These are phyloP conservation scores for Anethum foeniculum DNA, from an alignment of 140 eudicot species.

Conservation along the genomic window DNA sequence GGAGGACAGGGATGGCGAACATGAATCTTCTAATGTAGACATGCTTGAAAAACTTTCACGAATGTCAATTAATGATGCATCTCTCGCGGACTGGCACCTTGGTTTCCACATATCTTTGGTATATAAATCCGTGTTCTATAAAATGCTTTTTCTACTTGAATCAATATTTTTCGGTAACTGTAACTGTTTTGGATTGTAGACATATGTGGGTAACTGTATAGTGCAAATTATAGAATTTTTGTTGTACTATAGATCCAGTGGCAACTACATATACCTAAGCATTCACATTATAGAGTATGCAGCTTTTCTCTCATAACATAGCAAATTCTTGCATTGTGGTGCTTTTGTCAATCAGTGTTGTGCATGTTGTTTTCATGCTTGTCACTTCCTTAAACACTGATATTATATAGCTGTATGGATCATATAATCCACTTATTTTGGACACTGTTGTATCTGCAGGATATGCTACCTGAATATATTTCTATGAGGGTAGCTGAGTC, in stretches of 20 bases:
- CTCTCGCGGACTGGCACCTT: conserved; percentile 72
- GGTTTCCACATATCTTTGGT: conserved; percentile 76
- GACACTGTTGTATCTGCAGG: conserved; percentile 36
- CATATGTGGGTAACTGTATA: background rate
- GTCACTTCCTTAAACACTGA: background rate
- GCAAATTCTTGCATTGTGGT: background rate
- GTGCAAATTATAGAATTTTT: background rate
- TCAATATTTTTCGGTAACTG: background rate
- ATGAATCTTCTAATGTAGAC: conserved; percentile 31
- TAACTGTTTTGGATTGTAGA: background rate
- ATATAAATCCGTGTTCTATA: conserved; percentile 9
- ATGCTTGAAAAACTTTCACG: conserved; percentile 34
- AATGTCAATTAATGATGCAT: conserved; percentile 41
- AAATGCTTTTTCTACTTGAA: background rate
- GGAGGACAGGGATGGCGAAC: conserved; percentile 41
- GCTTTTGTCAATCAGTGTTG: background rate
- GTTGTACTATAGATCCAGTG: background rate
- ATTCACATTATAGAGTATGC: background rate
- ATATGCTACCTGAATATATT: conserved; percentile 90
- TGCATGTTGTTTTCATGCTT: background rate
- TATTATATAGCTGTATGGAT: background rate
- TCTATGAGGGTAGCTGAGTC: conserved; percentile 78
- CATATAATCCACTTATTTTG: background rate
- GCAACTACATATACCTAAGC: background rate
- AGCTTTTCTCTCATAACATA: background rate